phyloP scores from a whole-genome alignment of 179 eudicot genomes.

The Corrigiola litoralis region DNA sequence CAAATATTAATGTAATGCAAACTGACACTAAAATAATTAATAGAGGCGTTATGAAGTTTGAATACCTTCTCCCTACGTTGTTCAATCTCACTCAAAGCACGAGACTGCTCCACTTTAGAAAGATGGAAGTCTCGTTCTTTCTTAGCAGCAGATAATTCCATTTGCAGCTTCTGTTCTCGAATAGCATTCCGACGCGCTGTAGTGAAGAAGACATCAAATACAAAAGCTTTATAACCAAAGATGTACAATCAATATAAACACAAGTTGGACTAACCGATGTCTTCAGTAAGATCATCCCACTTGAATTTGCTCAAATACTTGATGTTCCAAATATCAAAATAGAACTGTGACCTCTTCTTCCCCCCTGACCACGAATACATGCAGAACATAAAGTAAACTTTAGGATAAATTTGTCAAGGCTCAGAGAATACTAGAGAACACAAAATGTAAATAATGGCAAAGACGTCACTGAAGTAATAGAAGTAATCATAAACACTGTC shows the following conservation, averaged over 20 bases:
- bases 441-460: not conserved
- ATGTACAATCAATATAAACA: not conserved
- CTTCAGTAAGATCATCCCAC: slow-evolving; percentile 93
- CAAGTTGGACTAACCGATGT: slow-evolving; percentile 47
- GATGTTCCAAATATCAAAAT: slow-evolving; percentile 88
- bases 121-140: slow-evolving; percentile 79
- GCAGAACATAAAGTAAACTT: not conserved
- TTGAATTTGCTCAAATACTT: slow-evolving; percentile 96
- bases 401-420: not conserved
- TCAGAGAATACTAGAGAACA: not conserved
- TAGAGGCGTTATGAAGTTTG: not conserved
- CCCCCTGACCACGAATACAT: slow-evolving; percentile 50
- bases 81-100: slow-evolving; percentile 56
- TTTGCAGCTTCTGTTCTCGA: slow-evolving; percentile 72
- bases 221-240: not conserved
- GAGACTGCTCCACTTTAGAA: slow-evolving; percentile 69
- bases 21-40: not conserved
- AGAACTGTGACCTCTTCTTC: slow-evolving; percentile 74
- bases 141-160: slow-evolving; percentile 85
- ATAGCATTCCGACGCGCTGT: slow-evolving; percentile 66
- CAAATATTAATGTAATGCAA: not conserved
- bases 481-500: not conserved
- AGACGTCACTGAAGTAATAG: not conserved
- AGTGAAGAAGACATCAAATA: not conserved
- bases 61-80: slow-evolving; percentile 82